Percentiles rank a stretch among this genome's conserved stretches.
phyloP scores from a whole-genome alignment of 495 filamentous ascomycete genomes.

The Penicillium canariense region DNA sequence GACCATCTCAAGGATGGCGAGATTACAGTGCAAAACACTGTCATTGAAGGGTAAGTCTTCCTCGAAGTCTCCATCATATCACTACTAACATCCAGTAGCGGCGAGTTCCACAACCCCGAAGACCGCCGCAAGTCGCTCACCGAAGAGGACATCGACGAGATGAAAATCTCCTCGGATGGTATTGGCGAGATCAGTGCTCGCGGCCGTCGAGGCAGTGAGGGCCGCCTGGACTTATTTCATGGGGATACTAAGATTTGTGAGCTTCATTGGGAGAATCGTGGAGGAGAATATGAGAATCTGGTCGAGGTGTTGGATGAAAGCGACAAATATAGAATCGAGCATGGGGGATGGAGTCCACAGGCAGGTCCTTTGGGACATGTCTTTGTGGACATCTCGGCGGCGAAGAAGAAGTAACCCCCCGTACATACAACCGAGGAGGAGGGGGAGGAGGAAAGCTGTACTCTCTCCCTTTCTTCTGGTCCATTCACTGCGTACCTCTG shows the following conservation, averaged over 20 bases:
- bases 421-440: no score
- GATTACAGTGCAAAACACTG: constrained; percentile 31
- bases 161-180: constrained; percentile 31
- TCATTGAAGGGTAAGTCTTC: constrained; percentile 32
- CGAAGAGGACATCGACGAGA: constrained; percentile 38
- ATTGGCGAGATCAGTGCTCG: constrained; percentile 38
- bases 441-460: no score
- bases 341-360: constrained; percentile 38
- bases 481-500: no score
- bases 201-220: constrained; percentile 38
- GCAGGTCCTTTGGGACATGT: constrained; percentile 40
- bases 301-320: constrained; percentile 33
- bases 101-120: constrained; percentile 31
- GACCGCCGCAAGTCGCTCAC: constrained; percentile 30
- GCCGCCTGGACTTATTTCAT: constrained; percentile 39
- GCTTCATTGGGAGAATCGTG: constrained; percentile 42
- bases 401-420: constrained; percentile 22
- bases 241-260: constrained; percentile 40
- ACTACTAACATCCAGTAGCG: constrained; percentile 23
- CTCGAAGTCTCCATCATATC: background rate
- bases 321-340: constrained; percentile 34
- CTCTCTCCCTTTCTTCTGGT: no score
- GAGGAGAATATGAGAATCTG: constrained; percentile 23
- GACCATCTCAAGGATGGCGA: constrained; percentile 34
- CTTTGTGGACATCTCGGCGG: constrained; percentile 31